These are phyloP conservation scores for Nyssa sinensis DNA, from an alignment of 148 eudicot genomes.

Conservation along the genomic window DNA sequence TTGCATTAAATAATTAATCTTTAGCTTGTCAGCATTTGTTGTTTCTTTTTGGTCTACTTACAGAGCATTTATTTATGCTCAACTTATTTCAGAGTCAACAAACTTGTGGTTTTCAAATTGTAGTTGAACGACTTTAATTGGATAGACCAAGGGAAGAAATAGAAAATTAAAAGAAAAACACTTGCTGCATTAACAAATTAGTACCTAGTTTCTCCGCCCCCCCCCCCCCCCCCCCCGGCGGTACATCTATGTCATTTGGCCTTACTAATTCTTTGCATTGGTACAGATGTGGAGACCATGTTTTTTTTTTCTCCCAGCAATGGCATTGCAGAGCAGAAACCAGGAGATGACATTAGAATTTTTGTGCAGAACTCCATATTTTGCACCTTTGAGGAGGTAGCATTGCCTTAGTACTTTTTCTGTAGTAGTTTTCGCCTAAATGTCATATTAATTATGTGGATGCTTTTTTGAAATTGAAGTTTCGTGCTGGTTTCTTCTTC, in stretches of 20 bases:
- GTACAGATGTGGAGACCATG: neutral
- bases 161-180: no score
- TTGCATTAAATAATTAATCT: neutral
- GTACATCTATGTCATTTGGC: neutral
- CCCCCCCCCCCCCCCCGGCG: no score
- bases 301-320: neutral
- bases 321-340: neutral
- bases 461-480: no score
- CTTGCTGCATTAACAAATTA: no score
- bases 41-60: neutral
- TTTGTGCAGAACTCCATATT: neutral
- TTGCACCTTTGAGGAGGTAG: neutral
- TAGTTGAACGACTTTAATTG: neutral
- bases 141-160: neutral
- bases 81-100: neutral
- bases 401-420: neutral
- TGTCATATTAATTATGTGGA: neutral
- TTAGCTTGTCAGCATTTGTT: no score
- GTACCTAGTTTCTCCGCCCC: neutral
- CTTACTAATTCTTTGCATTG: neutral
- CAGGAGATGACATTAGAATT: neutral
- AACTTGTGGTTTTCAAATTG: neutral
- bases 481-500: neutral
- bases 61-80: neutral
- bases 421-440: no score